phyloP scores from a whole-genome alignment of 2,329 filamentous ascomycete genomes.

The Neobulgaria alba region DNA sequence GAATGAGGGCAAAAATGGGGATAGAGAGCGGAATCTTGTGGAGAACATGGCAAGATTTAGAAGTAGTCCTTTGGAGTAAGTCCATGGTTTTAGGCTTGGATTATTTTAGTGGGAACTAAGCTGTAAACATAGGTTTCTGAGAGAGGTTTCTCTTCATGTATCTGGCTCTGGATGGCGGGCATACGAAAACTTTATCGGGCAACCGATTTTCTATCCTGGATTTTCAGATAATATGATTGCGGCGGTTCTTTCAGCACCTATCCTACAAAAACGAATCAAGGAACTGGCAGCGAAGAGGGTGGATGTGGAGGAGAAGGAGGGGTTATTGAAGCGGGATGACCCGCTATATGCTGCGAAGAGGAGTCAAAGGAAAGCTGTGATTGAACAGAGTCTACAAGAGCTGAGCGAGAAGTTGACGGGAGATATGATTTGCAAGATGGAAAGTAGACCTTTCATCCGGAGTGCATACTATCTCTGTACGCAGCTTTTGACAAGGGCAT shows the following conservation, averaged over 20 bases:
- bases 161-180: constrained; percentile 91
- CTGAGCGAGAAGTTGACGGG: constrained; percentile 83
- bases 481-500: constrained; percentile 83
- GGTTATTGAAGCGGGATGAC: constrained; percentile 50
- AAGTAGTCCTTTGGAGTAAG: constrained; percentile 52
- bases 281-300: constrained; percentile 70
- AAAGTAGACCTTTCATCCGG: constrained; percentile 86
- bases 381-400: constrained; percentile 67
- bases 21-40: constrained; percentile 62
- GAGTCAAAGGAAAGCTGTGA: constrained; percentile 48
- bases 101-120: constrained; percentile 1
- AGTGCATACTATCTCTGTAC: constrained; percentile 84
- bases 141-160: constrained; percentile 87
- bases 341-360: constrained; percentile 45
- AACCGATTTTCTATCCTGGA: constrained; percentile 86
- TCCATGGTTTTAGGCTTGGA: constrained; percentile 4
- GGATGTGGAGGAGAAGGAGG: constrained; percentile 67
- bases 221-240: constrained; percentile 87
- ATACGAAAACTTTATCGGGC: constrained; percentile 83
- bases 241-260: constrained; percentile 63
- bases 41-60: constrained; percentile 84
- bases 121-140: constrained; percentile 59
- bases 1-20: constrained; percentile 38
- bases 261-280: constrained; percentile 65
- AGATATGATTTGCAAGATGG: constrained; percentile 98